These are phyloP conservation scores for Dryas octopetala DNA, from an alignment of 306 rosid genomes.

Conservation along the genomic window DNA sequence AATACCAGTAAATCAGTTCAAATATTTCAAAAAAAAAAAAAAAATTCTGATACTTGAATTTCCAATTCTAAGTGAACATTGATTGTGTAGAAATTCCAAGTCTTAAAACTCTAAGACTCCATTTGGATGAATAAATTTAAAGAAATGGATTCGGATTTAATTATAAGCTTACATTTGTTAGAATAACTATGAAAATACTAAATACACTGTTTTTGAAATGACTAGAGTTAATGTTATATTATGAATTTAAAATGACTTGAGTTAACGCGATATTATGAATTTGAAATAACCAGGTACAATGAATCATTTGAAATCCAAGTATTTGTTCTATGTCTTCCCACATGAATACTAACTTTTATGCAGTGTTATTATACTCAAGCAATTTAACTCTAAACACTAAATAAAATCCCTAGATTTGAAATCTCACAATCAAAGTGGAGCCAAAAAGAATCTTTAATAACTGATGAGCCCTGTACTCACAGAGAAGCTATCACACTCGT, in stretches of 20 bases:
- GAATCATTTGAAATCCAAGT: neutral
- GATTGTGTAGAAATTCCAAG: neutral
- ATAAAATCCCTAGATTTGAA: neutral
- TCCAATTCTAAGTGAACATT: conserved; percentile 7
- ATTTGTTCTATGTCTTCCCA: neutral
- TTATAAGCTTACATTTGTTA: neutral
- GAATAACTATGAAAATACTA: neutral
- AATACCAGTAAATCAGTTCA: neutral
- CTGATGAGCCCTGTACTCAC: conserved; percentile 43
- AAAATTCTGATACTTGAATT: conserved; percentile 1
- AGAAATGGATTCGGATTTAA: neutral
- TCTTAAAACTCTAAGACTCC: neutral
- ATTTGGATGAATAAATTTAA: neutral
- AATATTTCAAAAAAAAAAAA: neutral
- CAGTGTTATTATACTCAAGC: neutral
- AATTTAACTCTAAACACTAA: neutral
- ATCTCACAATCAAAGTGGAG: neutral
- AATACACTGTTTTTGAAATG: neutral
- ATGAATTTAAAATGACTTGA: neutral
- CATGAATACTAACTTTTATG: neutral
- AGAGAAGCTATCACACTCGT: conserved; percentile 77
- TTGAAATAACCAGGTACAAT: neutral
- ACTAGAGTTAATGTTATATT: neutral
- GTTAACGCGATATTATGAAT: neutral
- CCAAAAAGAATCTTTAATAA: conserved; percentile 3